phyloP scores from a whole-genome alignment of 2,329 filamentous ascomycete species.

The Paramyrothecium sp. region DNA sequence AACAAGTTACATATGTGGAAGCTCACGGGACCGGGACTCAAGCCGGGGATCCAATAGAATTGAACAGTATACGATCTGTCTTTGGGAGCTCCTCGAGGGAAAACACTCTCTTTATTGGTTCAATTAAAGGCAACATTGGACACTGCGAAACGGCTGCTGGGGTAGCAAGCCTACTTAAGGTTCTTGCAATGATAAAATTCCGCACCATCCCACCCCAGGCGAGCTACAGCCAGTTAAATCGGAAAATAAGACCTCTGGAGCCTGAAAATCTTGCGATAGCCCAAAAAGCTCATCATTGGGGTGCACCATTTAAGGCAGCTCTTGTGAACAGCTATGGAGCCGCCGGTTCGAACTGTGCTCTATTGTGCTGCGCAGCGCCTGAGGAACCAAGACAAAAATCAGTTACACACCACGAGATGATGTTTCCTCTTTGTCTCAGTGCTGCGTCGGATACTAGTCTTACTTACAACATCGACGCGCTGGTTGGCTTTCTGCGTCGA shows the following conservation, averaged over 20 bases:
- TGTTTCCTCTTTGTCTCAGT: no score
- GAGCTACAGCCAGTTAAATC: conserved; percentile 22
- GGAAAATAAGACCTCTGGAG: conserved; percentile 19
- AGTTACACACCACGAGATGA: background rate
- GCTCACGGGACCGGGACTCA: conserved; percentile 48
- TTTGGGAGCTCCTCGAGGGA: conserved; percentile 8
- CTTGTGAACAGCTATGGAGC: conserved; percentile 35
- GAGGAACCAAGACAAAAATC: background rate
- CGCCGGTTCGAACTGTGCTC: conserved; percentile 28
- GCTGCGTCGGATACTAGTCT: background rate
- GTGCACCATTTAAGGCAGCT: conserved; percentile 14
- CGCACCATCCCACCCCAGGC: conserved; percentile 19
- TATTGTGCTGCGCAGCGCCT: conserved; percentile 15
- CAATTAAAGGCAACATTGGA: conserved; percentile 29
- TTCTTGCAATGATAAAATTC: conserved; percentile 28
- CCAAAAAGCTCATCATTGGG: conserved; percentile 12
- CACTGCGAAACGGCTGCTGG: conserved; percentile 24
- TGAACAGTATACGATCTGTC: conserved; percentile 10
- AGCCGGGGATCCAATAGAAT: conserved; percentile 45
- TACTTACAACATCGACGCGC: background rate
- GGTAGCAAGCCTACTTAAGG: conserved; percentile 26
- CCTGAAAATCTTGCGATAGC: conserved; percentile 11
- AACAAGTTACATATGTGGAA: conserved; percentile 32
- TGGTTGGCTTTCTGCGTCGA: no score
- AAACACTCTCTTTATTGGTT: conserved; percentile 18